These are phyloP conservation scores for Wallacemonas rigidus DNA, from an alignment of 208 protist species.

Conservation along the genomic window DNA sequence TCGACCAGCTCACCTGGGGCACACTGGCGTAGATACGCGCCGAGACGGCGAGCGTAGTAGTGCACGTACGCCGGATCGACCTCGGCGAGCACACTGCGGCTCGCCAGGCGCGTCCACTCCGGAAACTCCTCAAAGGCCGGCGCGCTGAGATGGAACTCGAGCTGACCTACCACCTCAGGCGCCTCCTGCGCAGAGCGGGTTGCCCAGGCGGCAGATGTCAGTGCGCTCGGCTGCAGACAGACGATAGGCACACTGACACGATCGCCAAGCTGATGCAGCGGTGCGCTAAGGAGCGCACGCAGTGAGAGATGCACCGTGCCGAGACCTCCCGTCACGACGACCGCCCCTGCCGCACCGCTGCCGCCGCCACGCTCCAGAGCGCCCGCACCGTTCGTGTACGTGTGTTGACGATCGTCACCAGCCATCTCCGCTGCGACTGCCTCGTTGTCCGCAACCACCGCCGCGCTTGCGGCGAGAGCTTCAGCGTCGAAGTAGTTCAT, in stretches of 20 bases:
- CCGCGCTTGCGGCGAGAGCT: neutral
- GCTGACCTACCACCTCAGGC: constrained; percentile 50
- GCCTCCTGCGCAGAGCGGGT: constrained; percentile 15
- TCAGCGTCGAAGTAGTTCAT: constrained; percentile 27
- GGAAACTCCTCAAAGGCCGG: constrained; percentile 73
- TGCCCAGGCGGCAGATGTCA: constrained; percentile 1
- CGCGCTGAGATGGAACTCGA: constrained; percentile 60
- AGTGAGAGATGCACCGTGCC: constrained; percentile 64
- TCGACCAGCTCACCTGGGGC: constrained; percentile 43
- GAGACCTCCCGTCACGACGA: constrained; percentile 43
- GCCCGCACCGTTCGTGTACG: constrained; percentile 1
- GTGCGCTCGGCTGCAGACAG: constrained; percentile 2
- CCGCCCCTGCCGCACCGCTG: neutral
- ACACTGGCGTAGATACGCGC: constrained; percentile 44
- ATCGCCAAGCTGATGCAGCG: constrained; percentile 59
- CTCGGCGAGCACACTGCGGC: constrained; percentile 26
- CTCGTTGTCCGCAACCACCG: neutral
- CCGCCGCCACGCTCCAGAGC: neutral
- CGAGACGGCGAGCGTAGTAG: constrained; percentile 73
- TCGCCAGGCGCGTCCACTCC: constrained; percentile 43
- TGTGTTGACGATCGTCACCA: neutral
- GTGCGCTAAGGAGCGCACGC: constrained; percentile 62
- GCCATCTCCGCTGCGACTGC: neutral
- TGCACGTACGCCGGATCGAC: constrained; percentile 59
- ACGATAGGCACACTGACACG: constrained; percentile 64